Percentiles rank a stretch among this genome's conserved stretches.
Conservation (phyloP, 208 protist genomes). For the Trypanosoma caninum region DNA sequence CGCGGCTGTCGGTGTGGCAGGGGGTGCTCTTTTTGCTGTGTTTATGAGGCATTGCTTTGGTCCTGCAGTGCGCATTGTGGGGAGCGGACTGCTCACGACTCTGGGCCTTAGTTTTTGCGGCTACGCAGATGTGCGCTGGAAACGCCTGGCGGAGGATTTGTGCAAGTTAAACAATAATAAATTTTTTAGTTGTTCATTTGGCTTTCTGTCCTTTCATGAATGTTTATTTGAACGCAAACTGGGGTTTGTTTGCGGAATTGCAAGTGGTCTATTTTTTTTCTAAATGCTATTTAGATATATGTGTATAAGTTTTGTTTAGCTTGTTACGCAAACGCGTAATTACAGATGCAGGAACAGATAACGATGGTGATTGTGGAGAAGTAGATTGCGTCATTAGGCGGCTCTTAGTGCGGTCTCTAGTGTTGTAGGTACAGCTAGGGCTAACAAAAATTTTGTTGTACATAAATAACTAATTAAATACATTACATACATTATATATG, state of each 20-base stretch:
- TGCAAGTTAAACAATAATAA: background rate
- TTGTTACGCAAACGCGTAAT: no score
- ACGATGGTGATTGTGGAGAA: background rate
- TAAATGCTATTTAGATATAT: conserved; percentile 8
- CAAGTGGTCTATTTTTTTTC: conserved; percentile 10
- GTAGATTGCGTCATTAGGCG: no score
- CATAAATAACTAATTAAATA: no score
- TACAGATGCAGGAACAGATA: no score
- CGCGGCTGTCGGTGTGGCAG: conserved; percentile 8
- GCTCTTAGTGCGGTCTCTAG: no score
- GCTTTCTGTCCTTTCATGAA: background rate
- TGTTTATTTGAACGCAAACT: conserved; percentile 8
- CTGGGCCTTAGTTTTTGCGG: conserved; percentile 49
- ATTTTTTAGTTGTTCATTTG: background rate
- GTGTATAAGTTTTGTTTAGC: background rate
- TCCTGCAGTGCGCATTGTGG: conserved; percentile 9
- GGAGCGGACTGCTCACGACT: conserved; percentile 25
- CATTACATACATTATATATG: no score
- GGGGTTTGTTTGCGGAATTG: conserved; percentile 10
- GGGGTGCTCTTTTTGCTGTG: conserved; percentile 1
- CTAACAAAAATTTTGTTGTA: no score
- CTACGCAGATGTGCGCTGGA: conserved; percentile 61
- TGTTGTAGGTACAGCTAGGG: no score
- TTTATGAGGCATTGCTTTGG: conserved; percentile 4
- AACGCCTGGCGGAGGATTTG: conserved; percentile 36